Base-by-base conservation (phyloP, 75 land plant genomes). In the Picea sitchensis region DNA sequence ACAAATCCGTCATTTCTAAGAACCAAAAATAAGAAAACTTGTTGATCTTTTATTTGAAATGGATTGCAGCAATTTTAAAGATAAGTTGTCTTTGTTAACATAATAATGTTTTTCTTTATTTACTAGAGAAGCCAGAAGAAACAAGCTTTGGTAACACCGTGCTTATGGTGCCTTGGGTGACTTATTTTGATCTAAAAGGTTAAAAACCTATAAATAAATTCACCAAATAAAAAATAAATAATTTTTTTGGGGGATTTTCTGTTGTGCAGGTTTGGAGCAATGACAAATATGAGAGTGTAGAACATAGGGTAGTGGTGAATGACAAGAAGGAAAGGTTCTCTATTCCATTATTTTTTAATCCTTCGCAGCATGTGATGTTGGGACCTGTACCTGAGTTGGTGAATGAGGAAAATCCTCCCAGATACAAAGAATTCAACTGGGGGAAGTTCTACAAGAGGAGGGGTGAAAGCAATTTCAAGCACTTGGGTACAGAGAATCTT, bases 221-320 rank as follows among this genome's bases (percentile, higher is more conserved):
- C 12, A 51, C 56, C 11, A 51, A 51, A 51, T 51, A 9, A 47
- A 47, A 47, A 47, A 6, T 6, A 47, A 47, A 47, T 5, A 0
- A 4, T 17, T 61, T 9, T 62, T 62, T 62, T 7, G 23, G 7
- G 64, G 8, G 0, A 62, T 34, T 63, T 18, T 61, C 51, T 74
- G 58, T 30, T 71, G 17, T 58, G 31, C 84, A 94, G 96, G 96
- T 90, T 32, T 94, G 92, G 92, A 92, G 94, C 89, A 94, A 94
- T 59, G 94, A 88, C 79, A 88, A 60, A 73, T 94, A 90, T 64
- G 85, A 86, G 78, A 94, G 96, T 59, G 88, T 92, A 7, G 96
- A 94, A 86, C 96, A 94, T 81, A 90, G 91, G 63, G 96, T 92
- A 32, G 84, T 80, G 69, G 94, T 94, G 77, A 94, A 94, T 73